phyloP scores from a whole-genome alignment of 352 stramenopile species.

The Globisporangium canariense region DNA sequence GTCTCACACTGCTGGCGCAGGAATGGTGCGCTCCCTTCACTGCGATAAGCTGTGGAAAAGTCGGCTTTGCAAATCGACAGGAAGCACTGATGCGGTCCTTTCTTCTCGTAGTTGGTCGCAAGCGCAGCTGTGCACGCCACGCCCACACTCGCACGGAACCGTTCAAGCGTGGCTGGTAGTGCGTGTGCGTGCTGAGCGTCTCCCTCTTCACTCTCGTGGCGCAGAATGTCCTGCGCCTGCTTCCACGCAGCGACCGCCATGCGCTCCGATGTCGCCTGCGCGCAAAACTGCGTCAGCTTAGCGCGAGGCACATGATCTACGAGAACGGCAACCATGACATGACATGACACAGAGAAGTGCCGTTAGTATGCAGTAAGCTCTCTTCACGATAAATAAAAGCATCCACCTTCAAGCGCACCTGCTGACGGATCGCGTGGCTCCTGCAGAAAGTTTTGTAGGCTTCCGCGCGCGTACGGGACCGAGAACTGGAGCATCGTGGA shows the following conservation, averaged over 20 bases:
- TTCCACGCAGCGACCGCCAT: constrained; percentile 64
- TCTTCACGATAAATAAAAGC: background rate
- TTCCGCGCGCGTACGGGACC: constrained; percentile 62
- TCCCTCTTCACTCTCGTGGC: constrained; percentile 28
- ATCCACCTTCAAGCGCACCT: background rate
- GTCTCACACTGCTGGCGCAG: constrained; percentile 36
- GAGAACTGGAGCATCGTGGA: constrained; percentile 71
- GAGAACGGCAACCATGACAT: background rate
- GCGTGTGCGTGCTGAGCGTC: constrained; percentile 17
- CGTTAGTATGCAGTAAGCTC: background rate
- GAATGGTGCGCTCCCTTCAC: constrained; percentile 2
- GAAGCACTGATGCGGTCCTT: constrained; percentile 66
- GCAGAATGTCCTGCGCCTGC: constrained; percentile 36
- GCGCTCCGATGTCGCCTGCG: constrained; percentile 48
- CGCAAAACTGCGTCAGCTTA: constrained; percentile 40
- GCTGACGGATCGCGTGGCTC: constrained; percentile 10
- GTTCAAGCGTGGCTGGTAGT: constrained; percentile 26
- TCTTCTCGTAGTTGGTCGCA: constrained; percentile 56
- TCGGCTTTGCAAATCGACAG: constrained; percentile 48
- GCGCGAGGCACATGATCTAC: background rate
- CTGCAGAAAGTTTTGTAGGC: constrained; percentile 51
- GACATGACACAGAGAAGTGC: no score
- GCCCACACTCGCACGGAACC: constrained; percentile 42
- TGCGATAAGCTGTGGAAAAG: background rate
- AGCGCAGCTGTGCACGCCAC: constrained; percentile 74